Evolutionary conservation across 2,329 filamentous ascomycete genomes (phyloP).

Genomic region (Aspergillus nomiae): DNA sequence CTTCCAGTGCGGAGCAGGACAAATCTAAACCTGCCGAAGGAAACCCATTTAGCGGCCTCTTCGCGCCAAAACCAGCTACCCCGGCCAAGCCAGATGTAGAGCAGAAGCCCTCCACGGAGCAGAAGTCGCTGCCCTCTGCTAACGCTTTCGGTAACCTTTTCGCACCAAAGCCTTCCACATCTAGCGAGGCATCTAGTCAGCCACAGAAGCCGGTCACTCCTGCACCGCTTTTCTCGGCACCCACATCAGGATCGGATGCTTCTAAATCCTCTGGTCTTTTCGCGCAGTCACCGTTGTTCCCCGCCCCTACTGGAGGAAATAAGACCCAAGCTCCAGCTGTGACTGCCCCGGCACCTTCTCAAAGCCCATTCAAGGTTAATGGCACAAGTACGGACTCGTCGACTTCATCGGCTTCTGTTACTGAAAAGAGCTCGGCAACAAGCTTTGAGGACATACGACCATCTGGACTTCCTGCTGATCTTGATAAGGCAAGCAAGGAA

Average conservation of each 20-base stretch:
- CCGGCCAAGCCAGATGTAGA: conserved; percentile 16
- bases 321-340: conserved; percentile 11
- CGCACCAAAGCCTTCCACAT: conserved; percentile 17
- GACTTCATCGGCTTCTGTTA: not conserved
- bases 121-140: conserved; percentile 16
- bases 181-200: conserved; percentile 14
- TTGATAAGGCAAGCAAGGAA: conserved; percentile 21
- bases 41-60: conserved; percentile 25
- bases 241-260: conserved; percentile 7
- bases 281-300: conserved; percentile 7
- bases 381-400: conserved; percentile 8
- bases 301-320: conserved; percentile 12
- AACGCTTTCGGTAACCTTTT: conserved; percentile 19
- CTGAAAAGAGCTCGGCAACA: not conserved
- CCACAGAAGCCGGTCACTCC: conserved; percentile 13
- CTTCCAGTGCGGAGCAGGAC: conserved; percentile 15
- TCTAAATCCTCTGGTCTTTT: conserved; percentile 5
- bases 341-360: conserved; percentile 9
- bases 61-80: conserved; percentile 20
- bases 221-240: conserved; percentile 17
- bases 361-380: conserved; percentile 19
- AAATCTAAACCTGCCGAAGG: conserved; percentile 15
- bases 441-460: conserved; percentile 20
- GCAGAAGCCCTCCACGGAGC: conserved; percentile 15
- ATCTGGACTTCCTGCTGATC: conserved; percentile 17